Evolutionary conservation across 2,329 filamentous ascomycete genomes (phyloP).

Genomic region (Nakataea oryzae): DNA sequence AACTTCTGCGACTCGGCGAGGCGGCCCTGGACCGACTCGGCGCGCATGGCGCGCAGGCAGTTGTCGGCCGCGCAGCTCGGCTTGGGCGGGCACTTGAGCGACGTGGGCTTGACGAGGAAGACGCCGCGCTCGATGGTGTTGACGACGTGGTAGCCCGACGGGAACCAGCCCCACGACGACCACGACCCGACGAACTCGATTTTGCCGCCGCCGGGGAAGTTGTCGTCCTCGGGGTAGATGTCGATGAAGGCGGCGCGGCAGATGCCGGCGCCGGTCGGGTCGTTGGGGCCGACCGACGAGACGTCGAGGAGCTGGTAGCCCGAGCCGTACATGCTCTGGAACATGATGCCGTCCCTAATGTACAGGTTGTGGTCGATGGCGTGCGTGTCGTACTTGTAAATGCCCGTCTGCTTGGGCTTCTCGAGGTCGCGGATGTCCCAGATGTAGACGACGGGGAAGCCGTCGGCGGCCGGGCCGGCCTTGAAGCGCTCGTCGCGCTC

Average conservation of each 20-base stretch:
- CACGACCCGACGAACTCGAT: slow-evolving; percentile 29
- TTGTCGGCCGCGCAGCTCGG: slow-evolving; percentile 15
- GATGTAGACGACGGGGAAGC: slow-evolving; percentile 35
- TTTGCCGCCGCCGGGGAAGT: slow-evolving; percentile 19
- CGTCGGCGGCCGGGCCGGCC: slow-evolving; percentile 13
- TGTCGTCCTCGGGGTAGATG: slow-evolving; percentile 35
- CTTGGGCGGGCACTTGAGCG: slow-evolving; percentile 1
- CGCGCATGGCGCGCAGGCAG: slow-evolving; percentile 22
- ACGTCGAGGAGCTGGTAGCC: slow-evolving; percentile 26
- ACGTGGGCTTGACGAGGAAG: slow-evolving; percentile 21
- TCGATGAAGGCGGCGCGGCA: slow-evolving; percentile 35
- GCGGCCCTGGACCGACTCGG: slow-evolving; percentile 18
- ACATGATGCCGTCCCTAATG: slow-evolving; percentile 25
- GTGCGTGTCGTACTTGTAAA: slow-evolving; percentile 23
- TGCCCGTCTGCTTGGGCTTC: slow-evolving; percentile 27
- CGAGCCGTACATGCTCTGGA: slow-evolving; percentile 34
- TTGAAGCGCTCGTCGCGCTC: slow-evolving; percentile 37
- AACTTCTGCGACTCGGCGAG: slow-evolving; percentile 18
- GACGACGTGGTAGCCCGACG: slow-evolving; percentile 24
- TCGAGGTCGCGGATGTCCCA: slow-evolving; percentile 33
- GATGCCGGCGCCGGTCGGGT: slow-evolving; percentile 26
- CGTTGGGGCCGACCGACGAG: slow-evolving; percentile 15
- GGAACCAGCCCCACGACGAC: slow-evolving; percentile 32
- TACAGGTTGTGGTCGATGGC: slow-evolving; percentile 35
- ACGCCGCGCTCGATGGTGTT: slow-evolving; percentile 36